A percentile compares a stretch with the other conserved stretches of the same genome.
phyloP scores from a whole-genome alignment of 441 rosid genomes.

The Mallotus repandus region DNA sequence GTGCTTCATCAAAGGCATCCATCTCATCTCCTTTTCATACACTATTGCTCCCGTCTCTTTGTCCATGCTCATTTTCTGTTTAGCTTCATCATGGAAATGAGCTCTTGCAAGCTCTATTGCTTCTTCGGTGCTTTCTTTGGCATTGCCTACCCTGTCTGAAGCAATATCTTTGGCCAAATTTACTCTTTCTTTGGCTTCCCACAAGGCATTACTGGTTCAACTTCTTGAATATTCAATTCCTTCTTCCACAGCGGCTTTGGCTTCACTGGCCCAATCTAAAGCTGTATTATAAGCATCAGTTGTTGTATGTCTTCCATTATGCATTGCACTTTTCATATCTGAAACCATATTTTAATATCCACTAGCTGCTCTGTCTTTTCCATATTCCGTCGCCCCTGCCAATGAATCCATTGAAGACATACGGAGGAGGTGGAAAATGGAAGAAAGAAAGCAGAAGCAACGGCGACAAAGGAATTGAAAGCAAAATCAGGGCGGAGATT shows the following conservation, averaged over 20 bases:
- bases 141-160: slow-evolving; percentile 5
- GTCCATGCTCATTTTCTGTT: slow-evolving; percentile 16
- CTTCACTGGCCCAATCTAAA: slow-evolving; percentile 11
- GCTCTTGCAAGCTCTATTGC: slow-evolving; percentile 33
- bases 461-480: slow-evolving; percentile 36
- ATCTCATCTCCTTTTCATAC: slow-evolving; percentile 26
- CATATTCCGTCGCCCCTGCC: slow-evolving; percentile 10
- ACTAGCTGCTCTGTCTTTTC: slow-evolving; percentile 26
- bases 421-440: slow-evolving; percentile 29
- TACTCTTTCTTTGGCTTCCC: slow-evolving; percentile 21
- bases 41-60: slow-evolving; percentile 14
- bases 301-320: slow-evolving; percentile 12
- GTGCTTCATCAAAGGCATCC: slow-evolving; percentile 28
- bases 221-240: slow-evolving; percentile 23
- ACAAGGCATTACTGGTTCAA: slow-evolving; percentile 18
- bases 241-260: slow-evolving; percentile 7
- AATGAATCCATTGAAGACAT: slow-evolving; percentile 25
- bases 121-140: slow-evolving; percentile 10
- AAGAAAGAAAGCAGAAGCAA: slow-evolving; percentile 10
- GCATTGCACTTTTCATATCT: slow-evolving; percentile 11
- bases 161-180: slow-evolving; percentile 5
- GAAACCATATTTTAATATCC: slow-evolving; percentile 2
- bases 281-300: slow-evolving; percentile 21
- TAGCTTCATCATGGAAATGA: slow-evolving; percentile 25
- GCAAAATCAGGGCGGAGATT: slow-evolving; percentile 59